phyloP scores from a whole-genome alignment of 2,329 filamentous ascomycete species.

The Tolypocladium capitatum region DNA sequence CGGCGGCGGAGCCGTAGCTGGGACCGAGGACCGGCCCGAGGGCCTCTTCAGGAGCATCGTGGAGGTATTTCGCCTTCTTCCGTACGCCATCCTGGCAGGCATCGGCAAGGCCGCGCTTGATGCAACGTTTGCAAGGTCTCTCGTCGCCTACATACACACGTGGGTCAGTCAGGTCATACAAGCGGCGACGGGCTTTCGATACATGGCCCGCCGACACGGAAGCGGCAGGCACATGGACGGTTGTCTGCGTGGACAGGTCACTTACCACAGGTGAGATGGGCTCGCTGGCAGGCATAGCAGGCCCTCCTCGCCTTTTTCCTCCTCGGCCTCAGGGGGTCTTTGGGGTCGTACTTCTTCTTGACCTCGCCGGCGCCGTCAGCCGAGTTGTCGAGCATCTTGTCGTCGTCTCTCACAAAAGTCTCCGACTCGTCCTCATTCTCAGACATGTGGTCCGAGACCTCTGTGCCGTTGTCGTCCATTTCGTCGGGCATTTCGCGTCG shows the following conservation, averaged over 20 bases:
- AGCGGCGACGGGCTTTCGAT: neutral
- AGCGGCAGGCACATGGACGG: neutral
- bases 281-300: slow-evolving; percentile 92
- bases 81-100: slow-evolving; percentile 90
- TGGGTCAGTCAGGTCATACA: slow-evolving; percentile 13
- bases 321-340: slow-evolving; percentile 78
- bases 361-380: slow-evolving; percentile 34
- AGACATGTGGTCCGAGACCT: slow-evolving; percentile 45
- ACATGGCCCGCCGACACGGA: neutral
- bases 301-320: slow-evolving; percentile 93
- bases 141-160: slow-evolving; percentile 66
- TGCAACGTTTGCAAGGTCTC: slow-evolving; percentile 82
- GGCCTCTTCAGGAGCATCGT: slow-evolving; percentile 84
- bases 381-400: slow-evolving; percentile 38
- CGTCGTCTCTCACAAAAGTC: slow-evolving; percentile 30
- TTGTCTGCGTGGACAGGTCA: slow-evolving; percentile 12
- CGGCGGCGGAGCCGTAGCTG: slow-evolving; percentile 47
- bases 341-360: slow-evolving; percentile 64
- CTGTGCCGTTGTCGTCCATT: slow-evolving; percentile 37
- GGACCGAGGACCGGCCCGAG: slow-evolving; percentile 73
- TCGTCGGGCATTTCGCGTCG: slow-evolving; percentile 42
- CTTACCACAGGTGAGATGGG: slow-evolving; percentile 97
- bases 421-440: slow-evolving; percentile 46
- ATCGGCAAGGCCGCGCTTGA: slow-evolving; percentile 84
- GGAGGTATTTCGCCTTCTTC: slow-evolving; percentile 98